A percentile compares a stretch with the other conserved stretches of the same genome.
Conservation (phyloP, 2,329 filamentous ascomycete genomes). For the Acrodontium crateriforme region DNA sequence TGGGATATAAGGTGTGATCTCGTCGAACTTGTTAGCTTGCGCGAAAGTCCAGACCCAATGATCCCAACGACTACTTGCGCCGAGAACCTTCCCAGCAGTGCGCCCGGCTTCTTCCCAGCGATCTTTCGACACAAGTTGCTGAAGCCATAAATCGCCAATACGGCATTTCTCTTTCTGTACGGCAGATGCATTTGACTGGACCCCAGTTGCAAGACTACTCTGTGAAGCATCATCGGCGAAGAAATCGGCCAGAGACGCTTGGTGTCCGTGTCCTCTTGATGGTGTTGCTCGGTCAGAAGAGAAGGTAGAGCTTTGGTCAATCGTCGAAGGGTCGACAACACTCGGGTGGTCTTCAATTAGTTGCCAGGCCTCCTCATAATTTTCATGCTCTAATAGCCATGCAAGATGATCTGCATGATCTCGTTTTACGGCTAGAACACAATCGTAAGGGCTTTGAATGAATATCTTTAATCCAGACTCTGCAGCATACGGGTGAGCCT, state of each 20-base stretch:
- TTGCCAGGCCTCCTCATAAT: slow-evolving; percentile 78
- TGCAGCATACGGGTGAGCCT: slow-evolving; percentile 34
- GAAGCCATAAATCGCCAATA: slow-evolving; percentile 87
- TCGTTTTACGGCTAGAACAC: slow-evolving; percentile 77
- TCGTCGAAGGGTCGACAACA: slow-evolving; percentile 29
- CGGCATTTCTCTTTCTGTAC: slow-evolving; percentile 77
- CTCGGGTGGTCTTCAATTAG: slow-evolving; percentile 81
- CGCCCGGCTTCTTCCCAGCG: slow-evolving; percentile 69
- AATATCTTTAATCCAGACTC: slow-evolving; percentile 66
- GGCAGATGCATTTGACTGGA: slow-evolving; percentile 41
- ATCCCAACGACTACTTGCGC: slow-evolving; percentile 73
- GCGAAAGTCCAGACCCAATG: slow-evolving; percentile 93
- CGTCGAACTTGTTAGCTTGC: slow-evolving; percentile 71
- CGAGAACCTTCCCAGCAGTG: slow-evolving; percentile 70
- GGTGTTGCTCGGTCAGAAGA: slow-evolving; percentile 30
- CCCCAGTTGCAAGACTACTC: slow-evolving; percentile 36
- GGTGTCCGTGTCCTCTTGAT: slow-evolving; percentile 24
- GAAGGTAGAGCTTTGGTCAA: slow-evolving; percentile 22
- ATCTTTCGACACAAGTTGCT: slow-evolving; percentile 61
- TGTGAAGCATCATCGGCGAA: slow-evolving; percentile 51
- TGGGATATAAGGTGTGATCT: slow-evolving; percentile 76
- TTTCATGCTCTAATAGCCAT: slow-evolving; percentile 72
- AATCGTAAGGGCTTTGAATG: slow-evolving; percentile 93
- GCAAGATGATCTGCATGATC: slow-evolving; percentile 72
- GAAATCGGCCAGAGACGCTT: slow-evolving; percentile 19